These are phyloP conservation scores for Solanum peruvianum DNA, from an alignment of 257 asterid species.

Conservation along the genomic window DNA sequence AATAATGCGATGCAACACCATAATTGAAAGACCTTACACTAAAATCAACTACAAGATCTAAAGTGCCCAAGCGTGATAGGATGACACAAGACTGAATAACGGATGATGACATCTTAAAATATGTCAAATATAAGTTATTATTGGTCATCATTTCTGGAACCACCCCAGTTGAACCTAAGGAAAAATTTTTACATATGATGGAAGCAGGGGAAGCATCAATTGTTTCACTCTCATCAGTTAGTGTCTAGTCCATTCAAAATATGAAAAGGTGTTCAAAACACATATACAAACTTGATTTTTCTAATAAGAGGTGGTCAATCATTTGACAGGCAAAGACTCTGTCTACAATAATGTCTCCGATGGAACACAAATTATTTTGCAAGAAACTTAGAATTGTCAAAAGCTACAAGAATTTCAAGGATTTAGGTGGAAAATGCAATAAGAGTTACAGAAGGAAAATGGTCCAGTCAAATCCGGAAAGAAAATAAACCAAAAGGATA, in stretches of 20 bases:
- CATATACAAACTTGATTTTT: not conserved
- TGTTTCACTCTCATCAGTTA: not conserved
- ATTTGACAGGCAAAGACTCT: too few relatives aligned
- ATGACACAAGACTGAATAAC: not conserved
- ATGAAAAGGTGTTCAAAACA: not conserved
- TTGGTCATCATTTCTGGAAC: not conserved
- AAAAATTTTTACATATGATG: not conserved
- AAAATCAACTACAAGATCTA: not conserved
- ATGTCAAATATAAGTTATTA: not conserved
- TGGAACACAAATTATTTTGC: too few relatives aligned
- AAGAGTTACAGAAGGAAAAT: too few relatives aligned
- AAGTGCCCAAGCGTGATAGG: not conserved
- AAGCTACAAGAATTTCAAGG: too few relatives aligned
- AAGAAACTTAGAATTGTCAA: too few relatives aligned
- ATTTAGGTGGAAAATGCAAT: too few relatives aligned
- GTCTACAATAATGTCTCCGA: too few relatives aligned
- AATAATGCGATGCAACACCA: not conserved
- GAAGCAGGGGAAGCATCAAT: not conserved
- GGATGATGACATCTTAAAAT: not conserved
- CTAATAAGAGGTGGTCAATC: not conserved
- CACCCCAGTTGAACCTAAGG: not conserved
- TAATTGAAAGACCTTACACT: not conserved
- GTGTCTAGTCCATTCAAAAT: not conserved
- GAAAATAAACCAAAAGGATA: too few relatives aligned
- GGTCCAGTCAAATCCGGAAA: too few relatives aligned